Percentiles rank a stretch among this genome's conserved stretches.
These are phyloP conservation scores for Lactarius evosmus DNA, from an alignment of 768 basidiomycete genomes.

Conservation along the genomic window DNA sequence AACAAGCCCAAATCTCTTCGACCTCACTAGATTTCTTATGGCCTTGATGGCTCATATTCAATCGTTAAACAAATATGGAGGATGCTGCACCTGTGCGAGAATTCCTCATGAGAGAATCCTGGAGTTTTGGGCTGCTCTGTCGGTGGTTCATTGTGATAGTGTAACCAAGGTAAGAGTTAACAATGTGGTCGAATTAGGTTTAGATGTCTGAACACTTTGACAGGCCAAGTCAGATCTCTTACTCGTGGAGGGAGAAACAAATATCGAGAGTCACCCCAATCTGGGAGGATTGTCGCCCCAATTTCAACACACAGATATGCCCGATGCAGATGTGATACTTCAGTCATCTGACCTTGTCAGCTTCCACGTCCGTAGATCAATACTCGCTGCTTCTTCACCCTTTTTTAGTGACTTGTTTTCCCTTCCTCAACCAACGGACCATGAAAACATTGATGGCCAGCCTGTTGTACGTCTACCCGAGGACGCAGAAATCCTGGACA, in stretches of 20 bases:
- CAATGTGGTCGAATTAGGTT: neutral
- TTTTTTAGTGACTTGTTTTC: slow-evolving; percentile 4
- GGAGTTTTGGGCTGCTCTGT: slow-evolving; percentile 6
- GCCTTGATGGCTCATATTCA: neutral
- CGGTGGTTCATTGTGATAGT: neutral
- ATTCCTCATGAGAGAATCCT: neutral
- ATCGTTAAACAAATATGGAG: neutral
- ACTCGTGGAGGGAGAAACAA: neutral
- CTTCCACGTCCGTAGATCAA: neutral
- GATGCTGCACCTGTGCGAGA: neutral
- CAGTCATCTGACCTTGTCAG: slow-evolving; percentile 1
- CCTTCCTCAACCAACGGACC: neutral
- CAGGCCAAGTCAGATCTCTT: slow-evolving; percentile 1
- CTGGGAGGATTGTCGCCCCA: too few species aligned
- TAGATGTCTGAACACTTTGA: neutral
- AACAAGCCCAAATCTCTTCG: neutral
- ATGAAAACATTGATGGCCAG: neutral
- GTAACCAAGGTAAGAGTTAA: neutral
- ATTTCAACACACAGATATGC: neutral
- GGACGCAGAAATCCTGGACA: slow-evolving; percentile 4
- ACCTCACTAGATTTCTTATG: neutral
- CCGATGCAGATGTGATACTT: slow-evolving; percentile 5
- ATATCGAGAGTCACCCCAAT: neutral
- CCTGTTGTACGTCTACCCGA: neutral
- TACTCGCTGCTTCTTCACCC: neutral